phyloP scores from a whole-genome alignment of 257 asterid genomes.

The Solanum peruvianum region DNA sequence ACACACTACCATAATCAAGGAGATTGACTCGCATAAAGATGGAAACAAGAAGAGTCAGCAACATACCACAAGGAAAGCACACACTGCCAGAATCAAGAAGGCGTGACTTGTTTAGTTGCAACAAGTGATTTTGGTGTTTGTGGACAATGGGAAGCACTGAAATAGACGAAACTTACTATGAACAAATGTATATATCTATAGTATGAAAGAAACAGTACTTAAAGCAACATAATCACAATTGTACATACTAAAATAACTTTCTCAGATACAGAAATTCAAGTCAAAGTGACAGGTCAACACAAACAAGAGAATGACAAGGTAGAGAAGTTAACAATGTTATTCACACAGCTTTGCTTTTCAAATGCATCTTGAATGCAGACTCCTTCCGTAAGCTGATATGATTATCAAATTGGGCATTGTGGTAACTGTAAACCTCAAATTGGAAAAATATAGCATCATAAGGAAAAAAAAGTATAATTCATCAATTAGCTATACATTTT shows the following conservation, averaged over 20 bases:
- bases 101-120: background rate
- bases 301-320: background rate
- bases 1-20: too few species aligned
- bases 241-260: background rate
- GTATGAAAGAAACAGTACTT: background rate
- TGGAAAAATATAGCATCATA: background rate
- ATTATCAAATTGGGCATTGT: background rate
- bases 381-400: background rate
- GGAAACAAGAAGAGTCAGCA: too few species aligned
- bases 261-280: background rate
- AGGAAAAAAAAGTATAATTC: background rate
- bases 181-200: too few species aligned
- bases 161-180: too few species aligned
- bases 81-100: too few species aligned
- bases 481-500: constrained; percentile 37
- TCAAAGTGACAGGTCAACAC: background rate
- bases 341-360: too few species aligned
- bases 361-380: background rate
- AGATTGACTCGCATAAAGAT: too few species aligned
- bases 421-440: background rate
- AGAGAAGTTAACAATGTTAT: background rate
- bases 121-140: background rate
- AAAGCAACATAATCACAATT: background rate
- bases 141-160: background rate
- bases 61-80: too few species aligned